Conservation (phyloP, 2,329 filamentous ascomycete genomes). For the Phyllachora maydis region DNA sequence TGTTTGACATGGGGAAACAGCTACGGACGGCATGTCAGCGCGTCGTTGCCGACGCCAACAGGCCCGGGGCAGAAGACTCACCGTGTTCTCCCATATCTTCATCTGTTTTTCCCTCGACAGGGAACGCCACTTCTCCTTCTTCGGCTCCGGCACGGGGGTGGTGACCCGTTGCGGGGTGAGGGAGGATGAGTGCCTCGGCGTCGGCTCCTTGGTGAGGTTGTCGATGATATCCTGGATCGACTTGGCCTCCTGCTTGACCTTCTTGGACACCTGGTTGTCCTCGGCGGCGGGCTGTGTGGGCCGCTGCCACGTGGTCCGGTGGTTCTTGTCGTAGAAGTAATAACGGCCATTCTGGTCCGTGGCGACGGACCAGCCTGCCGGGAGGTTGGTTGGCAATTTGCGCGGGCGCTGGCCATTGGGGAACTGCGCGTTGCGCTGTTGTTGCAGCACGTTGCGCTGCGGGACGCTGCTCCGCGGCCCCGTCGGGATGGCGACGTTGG, state of each 20-base stretch:
- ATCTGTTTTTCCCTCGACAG: constrained; percentile 68
- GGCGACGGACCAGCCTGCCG: constrained; percentile 70
- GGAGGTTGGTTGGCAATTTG: constrained; percentile 37
- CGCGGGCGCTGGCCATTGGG: constrained; percentile 26
- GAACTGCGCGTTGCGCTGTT: constrained; percentile 30
- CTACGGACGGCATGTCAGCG: constrained; percentile 19
- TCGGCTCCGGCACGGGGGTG: constrained; percentile 33
- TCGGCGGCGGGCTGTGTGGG: constrained; percentile 52
- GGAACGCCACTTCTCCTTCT: constrained; percentile 51
- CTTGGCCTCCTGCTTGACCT: constrained; percentile 41
- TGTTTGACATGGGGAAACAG: constrained; percentile 70
- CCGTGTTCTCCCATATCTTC: constrained; percentile 87
- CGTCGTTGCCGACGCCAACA: background rate
- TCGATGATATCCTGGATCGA: constrained; percentile 71
- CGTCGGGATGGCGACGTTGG: constrained; percentile 31
- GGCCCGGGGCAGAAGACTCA: constrained; percentile 31
- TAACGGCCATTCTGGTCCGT: constrained; percentile 48
- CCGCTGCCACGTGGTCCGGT: constrained; percentile 62
- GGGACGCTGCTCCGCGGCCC: constrained; percentile 38
- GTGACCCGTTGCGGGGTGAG: constrained; percentile 43
- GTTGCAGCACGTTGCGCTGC: constrained; percentile 31
- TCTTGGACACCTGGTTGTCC: constrained; percentile 43
- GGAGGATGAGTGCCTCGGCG: constrained; percentile 30
- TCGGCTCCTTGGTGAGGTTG: constrained; percentile 52
- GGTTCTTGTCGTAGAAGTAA: constrained; percentile 72